Evolutionary conservation across 306 rosid genomes (phyloP).

Genomic region (Fragaria iinumae): DNA sequence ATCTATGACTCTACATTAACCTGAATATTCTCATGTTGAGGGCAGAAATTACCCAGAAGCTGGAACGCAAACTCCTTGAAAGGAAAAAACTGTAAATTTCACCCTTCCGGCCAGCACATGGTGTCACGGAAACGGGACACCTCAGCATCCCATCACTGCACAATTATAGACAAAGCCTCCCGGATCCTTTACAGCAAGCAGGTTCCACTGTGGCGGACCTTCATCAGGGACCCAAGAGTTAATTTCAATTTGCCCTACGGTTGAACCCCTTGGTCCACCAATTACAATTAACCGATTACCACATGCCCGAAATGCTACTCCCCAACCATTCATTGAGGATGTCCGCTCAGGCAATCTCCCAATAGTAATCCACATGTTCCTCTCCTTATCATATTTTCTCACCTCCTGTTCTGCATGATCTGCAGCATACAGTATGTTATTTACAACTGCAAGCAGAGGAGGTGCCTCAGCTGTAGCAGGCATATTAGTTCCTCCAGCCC

Average conservation of each 20-base stretch:
- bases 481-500: slow-evolving; percentile 27
- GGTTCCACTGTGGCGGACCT: slow-evolving; percentile 50
- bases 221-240: slow-evolving; percentile 55
- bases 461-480: slow-evolving; percentile 53
- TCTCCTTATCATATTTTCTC: slow-evolving; percentile 45
- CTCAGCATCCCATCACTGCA: slow-evolving; percentile 80
- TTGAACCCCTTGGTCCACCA: slow-evolving; percentile 42
- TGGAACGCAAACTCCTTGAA: slow-evolving; percentile 38
- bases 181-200: slow-evolving; percentile 41
- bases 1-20: slow-evolving; percentile 38
- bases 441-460: slow-evolving; percentile 83
- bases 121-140: slow-evolving; percentile 17
- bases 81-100: slow-evolving; percentile 36
- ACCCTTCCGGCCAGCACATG: slow-evolving; percentile 24
- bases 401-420: slow-evolving; percentile 47
- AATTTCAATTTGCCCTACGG: slow-evolving; percentile 40
- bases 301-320: slow-evolving; percentile 69
- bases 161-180: slow-evolving; percentile 71
- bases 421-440: slow-evolving; percentile 65
- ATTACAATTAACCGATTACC: slow-evolving; percentile 58
- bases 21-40: slow-evolving; percentile 36
- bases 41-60: slow-evolving; percentile 40
- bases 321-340: slow-evolving; percentile 62
- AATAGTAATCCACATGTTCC: slow-evolving; percentile 32
- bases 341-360: slow-evolving; percentile 60